Percentiles rank a stretch among this genome's conserved stretches.
Conservation (phyloP, 345 rosid genomes). For the Hibiscus syriacus region DNA sequence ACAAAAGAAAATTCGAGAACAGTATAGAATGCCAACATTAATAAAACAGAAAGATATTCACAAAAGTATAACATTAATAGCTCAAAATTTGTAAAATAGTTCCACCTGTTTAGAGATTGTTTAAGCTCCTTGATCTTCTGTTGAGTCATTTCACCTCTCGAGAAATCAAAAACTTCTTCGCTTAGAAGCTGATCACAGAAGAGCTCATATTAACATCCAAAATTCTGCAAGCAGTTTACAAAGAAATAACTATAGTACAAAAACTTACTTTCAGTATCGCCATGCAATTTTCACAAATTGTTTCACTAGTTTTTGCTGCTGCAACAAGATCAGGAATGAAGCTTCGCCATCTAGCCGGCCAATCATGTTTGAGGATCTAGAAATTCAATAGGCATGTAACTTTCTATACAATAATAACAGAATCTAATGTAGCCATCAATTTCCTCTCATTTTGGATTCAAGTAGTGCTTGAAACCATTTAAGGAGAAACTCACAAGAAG, state of each 20-base stretch:
- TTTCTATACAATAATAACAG: background rate
- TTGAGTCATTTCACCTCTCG: conserved; percentile 98
- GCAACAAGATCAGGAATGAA: conserved; percentile 98
- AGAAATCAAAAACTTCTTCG: conserved; percentile 99
- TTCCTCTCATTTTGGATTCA: background rate
- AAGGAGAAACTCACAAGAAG: background rate
- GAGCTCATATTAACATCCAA: conserved; percentile 9
- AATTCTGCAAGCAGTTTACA: background rate
- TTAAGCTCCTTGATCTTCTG: conserved; percentile 96
- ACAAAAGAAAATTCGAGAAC: background rate
- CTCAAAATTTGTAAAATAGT: background rate
- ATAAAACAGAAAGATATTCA: background rate
- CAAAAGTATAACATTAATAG: background rate
- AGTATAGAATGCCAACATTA: background rate
- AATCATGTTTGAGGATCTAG: conserved; percentile 98
- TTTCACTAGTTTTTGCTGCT: conserved; percentile 98
- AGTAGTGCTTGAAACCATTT: background rate
- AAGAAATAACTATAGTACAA: conserved; percentile 1
- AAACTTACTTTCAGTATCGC: conserved; percentile 76
- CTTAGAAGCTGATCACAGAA: conserved; percentile 66
- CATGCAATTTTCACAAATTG: conserved; percentile 99
- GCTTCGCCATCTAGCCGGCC: conserved; percentile 98
- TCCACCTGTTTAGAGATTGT: conserved; percentile 86
- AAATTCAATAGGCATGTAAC: background rate
- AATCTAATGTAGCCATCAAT: background rate